Evolutionary conservation across 192 early-diverging fungal genomes (phyloP).

Genomic region (Umbelopsis isabellina): DNA sequence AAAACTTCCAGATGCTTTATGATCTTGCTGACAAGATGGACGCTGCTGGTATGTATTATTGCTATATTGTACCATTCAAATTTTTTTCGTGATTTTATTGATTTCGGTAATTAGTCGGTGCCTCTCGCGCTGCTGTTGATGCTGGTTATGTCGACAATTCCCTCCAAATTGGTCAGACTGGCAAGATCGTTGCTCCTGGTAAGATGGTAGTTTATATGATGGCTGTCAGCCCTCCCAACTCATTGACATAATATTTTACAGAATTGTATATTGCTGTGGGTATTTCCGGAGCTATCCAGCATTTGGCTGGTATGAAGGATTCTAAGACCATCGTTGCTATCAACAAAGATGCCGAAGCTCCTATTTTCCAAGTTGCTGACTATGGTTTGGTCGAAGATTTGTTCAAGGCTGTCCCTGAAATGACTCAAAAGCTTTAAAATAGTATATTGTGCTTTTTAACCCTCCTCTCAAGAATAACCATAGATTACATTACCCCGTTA

Average conservation of each 20-base stretch:
- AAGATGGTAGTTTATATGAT: constrained; percentile 21
- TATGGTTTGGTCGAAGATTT: constrained; percentile 95
- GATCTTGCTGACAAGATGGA: constrained; percentile 93
- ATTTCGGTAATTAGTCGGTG: constrained; percentile 71
- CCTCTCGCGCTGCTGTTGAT: constrained; percentile 97
- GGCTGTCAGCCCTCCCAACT: background rate
- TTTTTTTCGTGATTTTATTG: background rate
- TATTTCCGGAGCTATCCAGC: constrained; percentile 97
- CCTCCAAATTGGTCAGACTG: constrained; percentile 97
- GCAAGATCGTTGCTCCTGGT: constrained; percentile 95
- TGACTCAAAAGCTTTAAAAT: constrained; percentile 84
- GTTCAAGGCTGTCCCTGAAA: constrained; percentile 90
- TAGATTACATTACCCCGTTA: no score
- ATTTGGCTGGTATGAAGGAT: constrained; percentile 99
- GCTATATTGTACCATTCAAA: background rate
- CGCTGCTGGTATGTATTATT: constrained; percentile 71
- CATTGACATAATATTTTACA: constrained; percentile 12
- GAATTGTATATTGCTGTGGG: constrained; percentile 94
- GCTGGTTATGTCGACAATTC: constrained; percentile 96
- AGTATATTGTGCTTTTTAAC: background rate
- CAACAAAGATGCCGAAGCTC: constrained; percentile 98
- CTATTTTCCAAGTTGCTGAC: constrained; percentile 98
- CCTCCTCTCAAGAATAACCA: background rate
- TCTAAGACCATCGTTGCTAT: constrained; percentile 98
- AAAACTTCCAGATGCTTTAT: constrained; percentile 92